phyloP scores from a whole-genome alignment of 257 asterid genomes.

The Scutellaria barbata region DNA sequence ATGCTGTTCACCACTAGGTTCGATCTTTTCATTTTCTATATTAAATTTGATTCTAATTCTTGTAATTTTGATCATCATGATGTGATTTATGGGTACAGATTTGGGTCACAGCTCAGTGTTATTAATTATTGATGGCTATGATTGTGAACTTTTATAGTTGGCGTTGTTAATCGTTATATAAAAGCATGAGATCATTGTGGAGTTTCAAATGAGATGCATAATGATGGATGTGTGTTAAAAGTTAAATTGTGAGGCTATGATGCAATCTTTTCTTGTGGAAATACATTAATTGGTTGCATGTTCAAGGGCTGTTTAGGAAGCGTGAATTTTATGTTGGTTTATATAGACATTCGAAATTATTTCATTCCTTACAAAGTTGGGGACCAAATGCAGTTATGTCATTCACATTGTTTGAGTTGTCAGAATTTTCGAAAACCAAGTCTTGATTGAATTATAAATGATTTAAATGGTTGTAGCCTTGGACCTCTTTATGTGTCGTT shows the following conservation, averaged over 20 bases:
- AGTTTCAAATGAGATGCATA: slow-evolving; percentile 25
- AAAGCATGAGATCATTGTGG: slow-evolving; percentile 21
- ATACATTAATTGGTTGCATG: slow-evolving; percentile 2
- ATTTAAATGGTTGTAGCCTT: neutral
- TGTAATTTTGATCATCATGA: slow-evolving; percentile 4
- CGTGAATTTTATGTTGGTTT: slow-evolving; percentile 1
- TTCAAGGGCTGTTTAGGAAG: slow-evolving; percentile 27
- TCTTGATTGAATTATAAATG: neutral
- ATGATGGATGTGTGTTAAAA: slow-evolving; percentile 20
- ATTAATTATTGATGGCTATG: slow-evolving; percentile 34
- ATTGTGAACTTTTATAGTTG: slow-evolving; percentile 14
- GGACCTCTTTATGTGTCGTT: neutral
- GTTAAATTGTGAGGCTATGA: slow-evolving; percentile 22
- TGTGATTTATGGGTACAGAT: slow-evolving; percentile 15
- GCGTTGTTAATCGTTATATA: too few relatives aligned
- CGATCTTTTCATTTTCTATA: slow-evolving; percentile 7
- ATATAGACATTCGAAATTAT: neutral
- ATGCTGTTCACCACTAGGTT: slow-evolving; percentile 94
- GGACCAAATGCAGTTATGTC: neutral
- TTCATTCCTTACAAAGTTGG: neutral
- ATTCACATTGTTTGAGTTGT: neutral
- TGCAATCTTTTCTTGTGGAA: slow-evolving; percentile 9
- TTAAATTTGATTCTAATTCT: slow-evolving; percentile 11
- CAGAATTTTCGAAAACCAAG: neutral
- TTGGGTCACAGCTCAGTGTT: slow-evolving; percentile 6